Conservation (phyloP, 2,329 filamentous ascomycete species). For the Sporothrix phasma region DNA sequence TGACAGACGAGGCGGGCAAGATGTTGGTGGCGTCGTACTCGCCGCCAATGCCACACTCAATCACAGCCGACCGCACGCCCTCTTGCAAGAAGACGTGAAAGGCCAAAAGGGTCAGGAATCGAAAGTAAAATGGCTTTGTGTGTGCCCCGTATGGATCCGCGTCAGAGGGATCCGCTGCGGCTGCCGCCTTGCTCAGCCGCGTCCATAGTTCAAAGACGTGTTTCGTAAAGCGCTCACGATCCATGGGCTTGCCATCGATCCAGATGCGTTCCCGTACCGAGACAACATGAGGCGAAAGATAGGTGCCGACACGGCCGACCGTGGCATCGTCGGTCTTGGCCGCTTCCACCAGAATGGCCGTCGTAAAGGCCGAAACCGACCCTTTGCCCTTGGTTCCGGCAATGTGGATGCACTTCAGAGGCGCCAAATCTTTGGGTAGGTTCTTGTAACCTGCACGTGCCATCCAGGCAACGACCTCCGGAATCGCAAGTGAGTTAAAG, state of each 20-base stretch:
- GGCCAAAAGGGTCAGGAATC: slow-evolving; percentile 80
- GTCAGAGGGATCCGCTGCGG: slow-evolving; percentile 27
- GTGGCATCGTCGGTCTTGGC: slow-evolving; percentile 26
- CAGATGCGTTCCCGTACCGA: slow-evolving; percentile 77
- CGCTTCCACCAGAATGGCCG: slow-evolving; percentile 43
- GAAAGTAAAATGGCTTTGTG: slow-evolving; percentile 83
- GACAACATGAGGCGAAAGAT: slow-evolving; percentile 72
- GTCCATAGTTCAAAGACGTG: slow-evolving; percentile 87
- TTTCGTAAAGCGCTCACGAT: slow-evolving; percentile 56
- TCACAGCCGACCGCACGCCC: slow-evolving; percentile 65
- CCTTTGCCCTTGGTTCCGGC: slow-evolving; percentile 72
- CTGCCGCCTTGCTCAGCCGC: slow-evolving; percentile 34
- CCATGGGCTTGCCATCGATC: slow-evolving; percentile 63
- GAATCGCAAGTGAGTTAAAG: slow-evolving; percentile 64
- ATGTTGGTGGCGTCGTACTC: slow-evolving; percentile 63
- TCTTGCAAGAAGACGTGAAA: slow-evolving; percentile 72
- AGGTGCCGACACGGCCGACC: slow-evolving; percentile 47
- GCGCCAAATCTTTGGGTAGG: slow-evolving; percentile 38
- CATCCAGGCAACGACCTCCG: slow-evolving; percentile 74
- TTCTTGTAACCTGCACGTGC: slow-evolving; percentile 60
- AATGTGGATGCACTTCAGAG: slow-evolving; percentile 59
- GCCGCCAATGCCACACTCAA: slow-evolving; percentile 91
- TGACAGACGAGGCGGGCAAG: slow-evolving; percentile 32
- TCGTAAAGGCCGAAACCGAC: slow-evolving; percentile 58
- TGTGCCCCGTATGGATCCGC: slow-evolving; percentile 43